Evolutionary conservation across 176 grass and related monocot genomes (phyloP), one percentile per base, ranked within the genome.

Genomic region (Hsuehochloa calcarea): DNA sequence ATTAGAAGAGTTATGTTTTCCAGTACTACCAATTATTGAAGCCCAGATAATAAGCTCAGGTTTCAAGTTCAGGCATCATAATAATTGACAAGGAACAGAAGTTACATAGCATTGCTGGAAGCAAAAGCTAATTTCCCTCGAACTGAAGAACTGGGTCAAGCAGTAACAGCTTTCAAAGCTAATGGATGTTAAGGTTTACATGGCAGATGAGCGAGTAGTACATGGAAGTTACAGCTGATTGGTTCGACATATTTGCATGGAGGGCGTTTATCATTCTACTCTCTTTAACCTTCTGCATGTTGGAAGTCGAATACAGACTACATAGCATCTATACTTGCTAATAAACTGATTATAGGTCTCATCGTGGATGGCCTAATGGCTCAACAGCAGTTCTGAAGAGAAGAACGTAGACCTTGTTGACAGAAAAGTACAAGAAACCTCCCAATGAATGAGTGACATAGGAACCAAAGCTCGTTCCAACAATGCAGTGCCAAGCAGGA

Each of bases 401-500:
- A 84, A 93, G 92, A 83, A 93, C 68, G 50, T 93, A 83, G 79
- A 86, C 79, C 83, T 89, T 93, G 80, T 91, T 86, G 12, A 93
- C 66, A 25, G 89, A 93, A 83, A 93, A 93, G 79, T 93, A 89
- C 13, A 93, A 67, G 80, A 90, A 91, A 55, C 93, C 93, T 68
- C 88, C 93, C 56, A 92, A 26, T 5, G 93, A 92, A 78, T 92
- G 88, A 17, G 93, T 92, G 49, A 95, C 93, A 15, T 90, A 95
- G 8, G 93, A 95, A 25, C 93, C 90, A 81, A 95, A 92, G 85
- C 88, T 90, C 16, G 90, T 90, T 44, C 93, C 93, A 22, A 94
- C 90, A 55, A 94, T 94, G 70, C 93, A 94, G 74, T 94, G 90
- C 90, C 90, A 94, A 86, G 90, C 93, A 68, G 93, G 88, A 19